Base-by-base conservation (phyloP, 306 rosid species). In the Calophaca sinica region DNA sequence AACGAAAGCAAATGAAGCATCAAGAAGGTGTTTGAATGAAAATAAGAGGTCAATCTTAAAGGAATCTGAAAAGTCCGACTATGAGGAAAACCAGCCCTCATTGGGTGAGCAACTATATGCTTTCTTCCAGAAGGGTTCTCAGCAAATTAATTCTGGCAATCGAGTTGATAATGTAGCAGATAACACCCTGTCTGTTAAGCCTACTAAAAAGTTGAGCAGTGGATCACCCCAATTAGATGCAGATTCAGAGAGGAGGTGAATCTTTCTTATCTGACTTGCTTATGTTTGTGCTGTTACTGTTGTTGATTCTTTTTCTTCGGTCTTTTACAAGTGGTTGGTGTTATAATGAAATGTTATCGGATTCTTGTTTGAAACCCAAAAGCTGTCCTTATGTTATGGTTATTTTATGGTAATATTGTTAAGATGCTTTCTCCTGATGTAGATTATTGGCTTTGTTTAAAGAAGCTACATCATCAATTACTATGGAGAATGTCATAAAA, bases 161-260 rank as follows among this genome's bases (percentile, higher is more conserved):
- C 84, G 73, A 75, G 91, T 59, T 61, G 76, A 81, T 73, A 76
- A 59, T 68, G 84, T 78, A 45, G 78, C 71, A 70, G 81, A 69
- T 49, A 82, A 72, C 66, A 45, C 74, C 33, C 64, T 50, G 49
- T 39, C 73, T 33, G 62, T 76, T 10, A 82, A 79, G 74, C 73
- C 68, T 64, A 28, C 83, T 29, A 72, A 79, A 48, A 87, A 68
- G 58, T 71, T 52, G 76, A 78, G 80, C 59, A 51, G 79, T 72
- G 67, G 65, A 58, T 63, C 39, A 15, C 77, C 81, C 45, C 69
- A 79, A 50, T 76, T 92, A 80, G 96, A 90, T 84, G 80, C 84
- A 44, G 88, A 93, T 65, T 51, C 93, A 32, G 84, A 90, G 88
- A 85, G 76, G 84, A 90, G 97, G 99, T 90, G 72, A 79, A 63